Evolutionary conservation across 176 grass and related monocot species (phyloP).

Genomic region (Oryza australiensis): DNA sequence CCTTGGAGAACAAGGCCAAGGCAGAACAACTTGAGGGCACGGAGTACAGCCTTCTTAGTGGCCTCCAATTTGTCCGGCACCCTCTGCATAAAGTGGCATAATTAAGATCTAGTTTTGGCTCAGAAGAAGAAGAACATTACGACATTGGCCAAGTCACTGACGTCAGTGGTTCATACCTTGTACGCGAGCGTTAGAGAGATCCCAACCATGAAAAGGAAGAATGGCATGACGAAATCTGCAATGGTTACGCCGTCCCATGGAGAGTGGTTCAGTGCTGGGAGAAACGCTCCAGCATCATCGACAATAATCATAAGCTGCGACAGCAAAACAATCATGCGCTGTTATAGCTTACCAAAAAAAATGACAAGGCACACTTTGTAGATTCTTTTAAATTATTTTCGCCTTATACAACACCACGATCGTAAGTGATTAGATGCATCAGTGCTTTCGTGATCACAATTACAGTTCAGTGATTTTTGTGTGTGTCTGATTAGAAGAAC

Average conservation of each 20-base stretch:
- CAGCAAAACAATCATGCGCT: neutral
- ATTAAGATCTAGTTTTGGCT: neutral
- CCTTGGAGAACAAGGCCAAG: constrained; percentile 75
- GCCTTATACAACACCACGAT: neutral
- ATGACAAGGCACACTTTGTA: neutral
- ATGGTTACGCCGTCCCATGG: constrained; percentile 59
- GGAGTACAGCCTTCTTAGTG: constrained; percentile 58
- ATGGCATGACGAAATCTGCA: constrained; percentile 73
- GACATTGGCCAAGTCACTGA: neutral
- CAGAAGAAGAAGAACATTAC: neutral
- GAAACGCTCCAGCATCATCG: constrained; percentile 54
- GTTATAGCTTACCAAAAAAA: neutral
- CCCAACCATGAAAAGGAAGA: constrained; percentile 75
- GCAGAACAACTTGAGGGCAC: constrained; percentile 56
- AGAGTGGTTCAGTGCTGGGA: constrained; percentile 51
- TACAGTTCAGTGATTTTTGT: neutral
- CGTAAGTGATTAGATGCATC: neutral
- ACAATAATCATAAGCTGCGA: constrained; percentile 74
- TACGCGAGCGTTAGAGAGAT: constrained; percentile 57
- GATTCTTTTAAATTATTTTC: neutral
- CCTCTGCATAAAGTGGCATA: constrained; percentile 42
- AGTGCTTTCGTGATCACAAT: too few species aligned
- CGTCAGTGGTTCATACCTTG: constrained; percentile 47
- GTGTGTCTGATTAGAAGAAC: neutral
- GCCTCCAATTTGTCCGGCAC: constrained; percentile 45